Base-by-base conservation (phyloP, 2,329 filamentous ascomycete genomes). In the Thielaviopsis punctulata region DNA sequence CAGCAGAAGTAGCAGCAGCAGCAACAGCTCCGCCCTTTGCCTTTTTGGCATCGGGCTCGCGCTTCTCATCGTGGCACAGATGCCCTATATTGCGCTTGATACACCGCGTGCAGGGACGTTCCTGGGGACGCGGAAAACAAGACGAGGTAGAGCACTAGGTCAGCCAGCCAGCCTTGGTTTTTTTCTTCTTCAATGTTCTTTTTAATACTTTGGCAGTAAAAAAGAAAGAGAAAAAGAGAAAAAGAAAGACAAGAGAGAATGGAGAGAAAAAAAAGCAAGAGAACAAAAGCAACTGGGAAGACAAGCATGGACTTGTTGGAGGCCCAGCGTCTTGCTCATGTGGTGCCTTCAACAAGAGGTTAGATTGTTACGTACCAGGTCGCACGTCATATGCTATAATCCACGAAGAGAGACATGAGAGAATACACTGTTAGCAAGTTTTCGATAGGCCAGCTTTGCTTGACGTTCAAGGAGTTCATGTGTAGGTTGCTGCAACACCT, bases 31-130 rank as follows among this genome's bases (percentile, higher is more conserved):
- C 72, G 63, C 71, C 76, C 69, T 90, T 95, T 60, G 76, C 69
- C 68, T 89, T 90, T 69, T 92, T 94, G 55, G 82, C 67, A 57
- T 81, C 78, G 59, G 80, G 73, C 63, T 98, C 90, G 66, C 90
- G 82, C 59, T 89, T 90, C 69, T 96, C 92, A 68, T 98, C 92
- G 71, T 95, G 92, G 68, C 92, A 98, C 59, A 98, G 76, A 68
- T 98, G 92, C 62, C 90, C 92, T 66, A 98, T 98, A 70, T 95
- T 95, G 63, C 92, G 83, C 71, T 96, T 98, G 69, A 96, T 86
- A 73, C 92, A 98, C 69, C 92, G 80, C 62, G 87, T 90, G 76
- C 92, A 98, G 62, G 92, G 92, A 65, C 92, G 83, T 72, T 94
- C 87, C 87, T 93, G 67, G 21, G 21, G 46, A 39, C 25, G n/a